These are phyloP conservation scores for Chlorella sorokiniana DNA, from an alignment of 139 green algal genomes.

Conservation along the genomic window DNA sequence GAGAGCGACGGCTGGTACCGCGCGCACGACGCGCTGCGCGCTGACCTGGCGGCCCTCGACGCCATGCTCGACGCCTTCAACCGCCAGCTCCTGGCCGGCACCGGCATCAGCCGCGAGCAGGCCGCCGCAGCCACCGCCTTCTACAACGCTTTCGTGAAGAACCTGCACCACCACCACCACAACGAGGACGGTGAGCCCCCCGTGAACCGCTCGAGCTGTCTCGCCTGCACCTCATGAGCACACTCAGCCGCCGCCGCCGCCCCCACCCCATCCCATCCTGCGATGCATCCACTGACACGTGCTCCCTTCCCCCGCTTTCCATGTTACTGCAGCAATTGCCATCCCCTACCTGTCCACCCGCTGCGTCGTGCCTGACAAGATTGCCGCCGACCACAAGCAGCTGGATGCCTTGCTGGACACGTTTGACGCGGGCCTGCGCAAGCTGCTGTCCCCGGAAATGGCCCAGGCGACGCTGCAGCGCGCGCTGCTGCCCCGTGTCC, in stretches of 20 bases:
- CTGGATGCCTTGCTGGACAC: not conserved
- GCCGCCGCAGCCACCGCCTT: not conserved
- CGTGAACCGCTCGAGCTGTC: not conserved
- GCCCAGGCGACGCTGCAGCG: no score
- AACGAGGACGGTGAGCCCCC: slow-evolving; percentile 5
- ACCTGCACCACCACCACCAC: slow-evolving; percentile 30
- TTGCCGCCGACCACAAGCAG: slow-evolving; percentile 10
- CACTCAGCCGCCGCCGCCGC: no score
- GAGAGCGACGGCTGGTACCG: slow-evolving; percentile 14
- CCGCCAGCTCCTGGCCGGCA: not conserved
- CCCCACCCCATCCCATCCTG: not conserved
- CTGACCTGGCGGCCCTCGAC: not conserved
- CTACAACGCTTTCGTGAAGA: not conserved
- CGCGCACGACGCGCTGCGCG: slow-evolving; percentile 9
- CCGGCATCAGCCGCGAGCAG: not conserved
- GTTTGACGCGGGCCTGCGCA: no score
- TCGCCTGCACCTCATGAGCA: no score
- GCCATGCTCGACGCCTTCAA: not conserved
- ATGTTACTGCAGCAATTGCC: not conserved
- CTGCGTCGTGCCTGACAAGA: slow-evolving; percentile 10
- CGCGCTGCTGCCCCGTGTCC: no score
- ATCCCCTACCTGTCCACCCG: slow-evolving; percentile 6
- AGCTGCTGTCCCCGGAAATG: no score
- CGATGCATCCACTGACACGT: not conserved
- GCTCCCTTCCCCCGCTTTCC: not conserved